A percentile compares a stretch with the other conserved stretches of the same genome.
Conservation (phyloP, 441 rosid species). For the Corymbia citriodora region DNA sequence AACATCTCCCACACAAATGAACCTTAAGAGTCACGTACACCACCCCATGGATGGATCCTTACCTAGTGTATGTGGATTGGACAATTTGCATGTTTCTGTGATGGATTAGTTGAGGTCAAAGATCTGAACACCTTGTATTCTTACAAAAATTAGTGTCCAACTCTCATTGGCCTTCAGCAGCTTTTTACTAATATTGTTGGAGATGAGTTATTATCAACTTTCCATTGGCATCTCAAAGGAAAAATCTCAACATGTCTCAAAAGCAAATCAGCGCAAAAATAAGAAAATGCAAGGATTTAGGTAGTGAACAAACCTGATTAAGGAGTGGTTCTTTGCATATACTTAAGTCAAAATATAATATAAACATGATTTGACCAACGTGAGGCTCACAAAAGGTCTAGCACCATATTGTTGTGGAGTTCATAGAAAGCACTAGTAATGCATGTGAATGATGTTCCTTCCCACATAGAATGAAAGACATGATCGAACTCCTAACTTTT, state of each 20-base stretch:
- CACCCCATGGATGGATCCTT: not conserved
- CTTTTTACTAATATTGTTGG: not conserved
- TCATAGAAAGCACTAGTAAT: not conserved
- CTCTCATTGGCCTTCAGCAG: not conserved
- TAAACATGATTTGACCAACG: not conserved
- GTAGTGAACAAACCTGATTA: not conserved
- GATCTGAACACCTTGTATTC: not conserved
- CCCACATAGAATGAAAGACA: not conserved
- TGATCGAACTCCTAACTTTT: not conserved
- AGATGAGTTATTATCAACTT: not conserved
- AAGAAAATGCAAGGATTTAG: not conserved
- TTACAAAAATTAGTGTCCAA: not conserved
- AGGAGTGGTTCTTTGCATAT: not conserved
- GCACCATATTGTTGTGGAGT: not conserved
- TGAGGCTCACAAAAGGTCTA: not conserved
- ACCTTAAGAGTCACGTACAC: not conserved
- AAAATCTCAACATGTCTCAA: not conserved
- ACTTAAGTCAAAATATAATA: not conserved
- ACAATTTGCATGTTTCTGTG: not conserved
- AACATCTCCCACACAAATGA: not conserved
- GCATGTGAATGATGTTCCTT: not conserved
- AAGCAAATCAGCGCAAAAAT: not conserved
- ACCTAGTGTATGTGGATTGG: not conserved
- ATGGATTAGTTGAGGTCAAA: not conserved
- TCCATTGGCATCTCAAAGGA: not conserved